Percentiles rank a stretch among this genome's conserved stretches.
Evolutionary conservation across 1,139 yeast genomes (phyloP).

Genomic region (Protomyces pachydermus): DNA sequence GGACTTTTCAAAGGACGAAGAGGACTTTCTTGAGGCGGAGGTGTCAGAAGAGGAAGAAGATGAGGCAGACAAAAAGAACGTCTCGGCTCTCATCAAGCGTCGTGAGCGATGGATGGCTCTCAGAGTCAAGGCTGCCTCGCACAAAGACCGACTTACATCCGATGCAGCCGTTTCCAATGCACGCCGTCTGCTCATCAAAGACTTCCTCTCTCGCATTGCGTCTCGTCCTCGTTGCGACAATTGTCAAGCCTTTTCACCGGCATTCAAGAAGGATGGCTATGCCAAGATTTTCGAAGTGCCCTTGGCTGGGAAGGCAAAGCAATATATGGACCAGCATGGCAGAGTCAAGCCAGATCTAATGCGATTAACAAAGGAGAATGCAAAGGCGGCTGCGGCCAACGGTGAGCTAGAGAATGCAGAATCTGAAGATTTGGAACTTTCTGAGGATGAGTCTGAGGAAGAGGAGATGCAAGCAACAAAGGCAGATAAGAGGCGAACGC

Average conservation of each 20-base stretch:
- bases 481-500: conserved; percentile 49
- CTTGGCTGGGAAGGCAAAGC: conserved; percentile 67
- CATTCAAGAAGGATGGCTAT: conserved; percentile 90
- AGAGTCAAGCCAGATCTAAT: conserved; percentile 27
- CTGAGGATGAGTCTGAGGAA: conserved; percentile 35
- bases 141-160: conserved; percentile 43
- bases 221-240: conserved; percentile 85
- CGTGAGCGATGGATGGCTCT: conserved; percentile 66
- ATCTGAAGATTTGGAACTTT: conserved; percentile 29
- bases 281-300: conserved; percentile 88
- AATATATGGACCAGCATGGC: conserved; percentile 35
- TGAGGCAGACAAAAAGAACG: conserved; percentile 39
- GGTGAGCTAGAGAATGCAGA: conserved; percentile 30
- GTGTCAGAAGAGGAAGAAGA: conserved; percentile 42
- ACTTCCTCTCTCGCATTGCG: conserved; percentile 66
- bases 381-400: conserved; percentile 25
- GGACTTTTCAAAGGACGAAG: conserved; percentile 40
- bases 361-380: conserved; percentile 18
- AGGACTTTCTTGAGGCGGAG: conserved; percentile 34
- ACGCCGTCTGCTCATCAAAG: conserved; percentile 69
- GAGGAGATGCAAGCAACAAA: conserved; percentile 39
- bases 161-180: conserved; percentile 56
- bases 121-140: conserved; percentile 55
- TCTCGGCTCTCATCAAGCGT: conserved; percentile 45
- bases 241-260: conserved; percentile 88